Base-by-base conservation (phyloP, 2,329 filamentous ascomycete genomes). In the Aspergillus piperis region DNA sequence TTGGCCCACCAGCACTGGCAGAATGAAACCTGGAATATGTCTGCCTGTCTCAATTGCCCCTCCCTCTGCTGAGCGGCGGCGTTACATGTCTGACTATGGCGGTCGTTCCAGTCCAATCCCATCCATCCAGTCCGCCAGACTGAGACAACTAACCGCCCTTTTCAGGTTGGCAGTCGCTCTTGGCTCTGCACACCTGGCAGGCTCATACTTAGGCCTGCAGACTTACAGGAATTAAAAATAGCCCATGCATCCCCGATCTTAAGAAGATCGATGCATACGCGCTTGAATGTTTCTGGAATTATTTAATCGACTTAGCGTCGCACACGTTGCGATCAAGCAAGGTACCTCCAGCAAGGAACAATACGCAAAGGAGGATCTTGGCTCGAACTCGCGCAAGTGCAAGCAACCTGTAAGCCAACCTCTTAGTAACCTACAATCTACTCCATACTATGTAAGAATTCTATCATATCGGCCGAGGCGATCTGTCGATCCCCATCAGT, bases 401-500 rank as follows among this genome's bases (percentile, higher is more conserved):
- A 8, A 50, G 25, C 47, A 30, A 36, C 11, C 44, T 23, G 19
- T 49, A 49, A 27, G 44, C 44, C 25, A 44, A 50, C 47, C 17
- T 30, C 7, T 7, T 11, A 44, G 41, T 44, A 23, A 44, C 17
- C 41, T 21, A 44, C 17, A 17, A 8, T 10, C n/a, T 21, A 21
- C 41, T 21, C 21, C 41, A 11, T 21, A 17, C 41, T 11, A 23
- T 36, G 32, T 36, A 36, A 36, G 32, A 15, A 36, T 36, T 36
- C 5, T 36, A 36, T 36, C 32, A 36, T 36, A 15, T 56, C 61
- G 55, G 59, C 52, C 61, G 54, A 59, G 57, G 44, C 19, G 21
- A 17, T 36, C 30, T 53, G 58, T 52, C 55, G 64, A 68, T 64
- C 64, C 56, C 60, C 57, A 57, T 56, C 49, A 53, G 48, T 51